Evolutionary conservation across 2,329 filamentous ascomycete species (phyloP).

Genomic region (Ambrosiella beaveri): DNA sequence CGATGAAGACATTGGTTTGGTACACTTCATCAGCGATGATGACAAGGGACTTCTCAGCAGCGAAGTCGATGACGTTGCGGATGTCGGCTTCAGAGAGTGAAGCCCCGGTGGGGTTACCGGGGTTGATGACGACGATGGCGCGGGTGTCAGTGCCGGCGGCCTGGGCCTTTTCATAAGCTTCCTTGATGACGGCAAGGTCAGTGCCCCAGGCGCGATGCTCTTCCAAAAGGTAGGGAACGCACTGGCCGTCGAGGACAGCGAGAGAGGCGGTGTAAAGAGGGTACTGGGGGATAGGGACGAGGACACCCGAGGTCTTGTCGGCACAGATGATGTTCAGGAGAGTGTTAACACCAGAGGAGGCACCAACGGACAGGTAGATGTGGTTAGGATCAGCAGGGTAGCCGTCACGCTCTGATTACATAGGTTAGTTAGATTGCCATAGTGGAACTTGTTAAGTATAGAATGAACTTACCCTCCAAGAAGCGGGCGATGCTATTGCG

Average conservation of each 20-base stretch:
- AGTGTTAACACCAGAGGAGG: slow-evolving; percentile 87
- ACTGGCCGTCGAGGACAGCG: slow-evolving; percentile 64
- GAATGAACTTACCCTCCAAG: slow-evolving; percentile 52
- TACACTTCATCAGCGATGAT: slow-evolving; percentile 95
- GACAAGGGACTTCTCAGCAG: slow-evolving; percentile 68
- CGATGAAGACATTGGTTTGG: slow-evolving; percentile 94
- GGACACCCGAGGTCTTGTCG: slow-evolving; percentile 57
- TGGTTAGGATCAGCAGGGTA: slow-evolving; percentile 63
- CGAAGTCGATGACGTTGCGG: slow-evolving; percentile 70
- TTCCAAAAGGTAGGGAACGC: slow-evolving; percentile 87
- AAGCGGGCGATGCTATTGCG: slow-evolving; percentile 82
- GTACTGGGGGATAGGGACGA: slow-evolving; percentile 94
- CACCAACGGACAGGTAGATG: slow-evolving; percentile 82
- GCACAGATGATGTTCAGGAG: slow-evolving; percentile 80
- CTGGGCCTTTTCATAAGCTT: slow-evolving; percentile 57
- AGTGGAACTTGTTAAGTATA: neutral
- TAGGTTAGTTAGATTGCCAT: neutral
- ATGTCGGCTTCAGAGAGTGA: slow-evolving; percentile 66
- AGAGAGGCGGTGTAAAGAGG: slow-evolving; percentile 93
- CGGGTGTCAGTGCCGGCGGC: slow-evolving; percentile 69
- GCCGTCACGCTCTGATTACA: slow-evolving; percentile 55
- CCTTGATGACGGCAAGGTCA: slow-evolving; percentile 59
- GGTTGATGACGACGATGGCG: slow-evolving; percentile 94
- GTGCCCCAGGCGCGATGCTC: slow-evolving; percentile 80
- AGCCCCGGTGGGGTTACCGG: slow-evolving; percentile 89